A percentile compares a stretch with the other conserved stretches of the same genome.
Evolutionary conservation across 1,284 basidiomycete genomes (phyloP).

Genomic region (Moesziomyces parantarcticus): DNA sequence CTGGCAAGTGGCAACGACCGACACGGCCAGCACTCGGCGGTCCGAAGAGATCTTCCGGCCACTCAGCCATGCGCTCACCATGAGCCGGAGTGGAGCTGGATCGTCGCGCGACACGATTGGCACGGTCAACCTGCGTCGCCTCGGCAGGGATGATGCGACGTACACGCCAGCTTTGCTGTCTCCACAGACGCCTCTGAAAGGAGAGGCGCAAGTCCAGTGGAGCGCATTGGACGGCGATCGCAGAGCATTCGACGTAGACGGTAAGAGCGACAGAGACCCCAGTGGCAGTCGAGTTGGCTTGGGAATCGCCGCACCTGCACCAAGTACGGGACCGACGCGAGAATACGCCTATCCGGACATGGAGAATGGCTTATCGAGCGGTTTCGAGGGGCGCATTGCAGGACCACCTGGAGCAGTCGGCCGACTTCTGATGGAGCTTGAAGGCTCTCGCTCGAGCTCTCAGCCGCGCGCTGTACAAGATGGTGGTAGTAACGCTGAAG

Average conservation of each 20-base stretch:
- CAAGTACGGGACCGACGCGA: no score
- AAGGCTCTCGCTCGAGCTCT: conserved; percentile 16
- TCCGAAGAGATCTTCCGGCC: conserved; percentile 41
- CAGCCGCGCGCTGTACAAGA: no score
- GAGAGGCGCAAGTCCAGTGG: conserved; percentile 9
- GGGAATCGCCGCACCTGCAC: conserved; percentile 1
- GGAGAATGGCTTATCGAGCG: no score
- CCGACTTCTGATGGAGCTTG: no score
- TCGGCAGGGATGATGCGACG: neutral
- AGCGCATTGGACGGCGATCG: neutral
- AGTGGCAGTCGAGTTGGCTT: neutral
- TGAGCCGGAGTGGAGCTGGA: conserved; percentile 8
- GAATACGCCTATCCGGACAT: conserved; percentile 3
- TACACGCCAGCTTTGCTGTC: neutral
- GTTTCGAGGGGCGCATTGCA: no score
- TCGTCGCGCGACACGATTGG: conserved; percentile 12
- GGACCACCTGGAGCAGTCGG: conserved; percentile 15
- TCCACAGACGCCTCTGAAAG: conserved; percentile 11
- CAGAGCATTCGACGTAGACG: no score
- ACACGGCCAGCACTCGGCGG: neutral
- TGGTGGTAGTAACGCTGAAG: no score
- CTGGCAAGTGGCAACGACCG: conserved; percentile 33
- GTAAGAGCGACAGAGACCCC: neutral
- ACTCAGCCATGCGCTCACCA: conserved; percentile 10
- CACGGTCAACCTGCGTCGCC: no score